phyloP scores from a whole-genome alignment of 225 moss, liverwort and hornwort genomes.

The Bryum argenteum region DNA sequence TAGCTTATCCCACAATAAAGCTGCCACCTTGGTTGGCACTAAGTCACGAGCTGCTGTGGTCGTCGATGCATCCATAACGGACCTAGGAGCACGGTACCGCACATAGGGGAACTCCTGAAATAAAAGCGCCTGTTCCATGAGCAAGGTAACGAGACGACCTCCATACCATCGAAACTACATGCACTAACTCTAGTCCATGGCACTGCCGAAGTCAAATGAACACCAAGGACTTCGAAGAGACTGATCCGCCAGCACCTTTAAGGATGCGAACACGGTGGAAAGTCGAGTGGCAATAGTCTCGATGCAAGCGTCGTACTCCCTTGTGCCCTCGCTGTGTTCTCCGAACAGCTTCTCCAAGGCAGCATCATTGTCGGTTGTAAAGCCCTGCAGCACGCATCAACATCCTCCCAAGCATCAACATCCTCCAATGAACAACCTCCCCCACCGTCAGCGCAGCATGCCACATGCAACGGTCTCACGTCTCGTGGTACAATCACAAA shows the following conservation, averaged over 20 bases:
- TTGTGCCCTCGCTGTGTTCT: slow-evolving; percentile 88
- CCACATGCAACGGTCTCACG: slow-evolving; percentile 14
- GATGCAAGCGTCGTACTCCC: slow-evolving; percentile 79
- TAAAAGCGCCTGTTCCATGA: slow-evolving; percentile 10
- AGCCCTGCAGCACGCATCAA: slow-evolving; percentile 60
- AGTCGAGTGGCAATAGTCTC: slow-evolving; percentile 88
- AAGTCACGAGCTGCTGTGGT: slow-evolving; percentile 82
- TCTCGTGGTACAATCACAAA: slow-evolving; percentile 9
- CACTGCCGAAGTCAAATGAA: slow-evolving; percentile 5
- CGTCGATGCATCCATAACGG: slow-evolving; percentile 66
- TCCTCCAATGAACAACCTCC: slow-evolving; percentile 21
- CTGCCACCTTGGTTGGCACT: slow-evolving; percentile 91
- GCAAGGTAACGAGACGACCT: slow-evolving; percentile 15
- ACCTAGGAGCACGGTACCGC: slow-evolving; percentile 89
- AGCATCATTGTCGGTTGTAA: slow-evolving; percentile 83
- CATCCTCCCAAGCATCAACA: slow-evolving; percentile 11
- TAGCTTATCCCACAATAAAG: slow-evolving; percentile 89
- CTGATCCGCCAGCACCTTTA: slow-evolving; percentile 60
- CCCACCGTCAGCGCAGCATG: slow-evolving; percentile 12
- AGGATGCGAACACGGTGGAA: slow-evolving; percentile 92
- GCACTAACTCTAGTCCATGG: not conserved
- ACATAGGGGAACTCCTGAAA: slow-evolving; percentile 93
- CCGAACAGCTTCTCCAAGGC: slow-evolving; percentile 95
- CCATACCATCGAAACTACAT: not conserved
- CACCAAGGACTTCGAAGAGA: slow-evolving; percentile 12